A percentile compares a stretch with the other conserved stretches of the same genome.
phyloP scores from a whole-genome alignment of 2,329 filamentous ascomycete species.

The Colletotrichum siamense region DNA sequence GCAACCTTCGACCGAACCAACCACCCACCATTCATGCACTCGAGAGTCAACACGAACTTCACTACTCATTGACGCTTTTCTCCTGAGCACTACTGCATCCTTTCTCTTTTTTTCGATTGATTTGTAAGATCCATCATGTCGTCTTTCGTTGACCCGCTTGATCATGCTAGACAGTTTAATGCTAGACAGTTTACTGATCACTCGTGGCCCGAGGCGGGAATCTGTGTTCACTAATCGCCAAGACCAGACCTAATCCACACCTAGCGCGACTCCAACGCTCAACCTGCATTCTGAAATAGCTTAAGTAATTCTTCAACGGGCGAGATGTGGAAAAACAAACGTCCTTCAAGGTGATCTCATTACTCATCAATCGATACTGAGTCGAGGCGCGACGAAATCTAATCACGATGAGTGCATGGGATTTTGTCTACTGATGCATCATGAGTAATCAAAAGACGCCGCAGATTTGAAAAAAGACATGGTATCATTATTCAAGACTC shows the following conservation, averaged over 20 bases:
- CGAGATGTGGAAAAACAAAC: neutral
- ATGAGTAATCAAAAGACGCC: neutral
- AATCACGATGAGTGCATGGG: neutral
- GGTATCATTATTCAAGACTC: too few species aligned
- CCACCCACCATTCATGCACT: neutral
- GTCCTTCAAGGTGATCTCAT: neutral
- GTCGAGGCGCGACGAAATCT: neutral
- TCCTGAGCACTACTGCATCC: rapidly evolving
- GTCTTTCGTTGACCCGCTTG: neutral
- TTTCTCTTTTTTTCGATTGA: neutral
- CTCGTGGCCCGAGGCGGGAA: neutral
- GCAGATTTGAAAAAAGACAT: neutral
- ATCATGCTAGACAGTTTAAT: neutral
- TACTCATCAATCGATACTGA: neutral
- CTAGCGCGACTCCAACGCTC: neutral
- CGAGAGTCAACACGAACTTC: neutral
- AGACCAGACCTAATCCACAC: neutral
- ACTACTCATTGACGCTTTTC: neutral
- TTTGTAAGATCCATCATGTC: neutral
- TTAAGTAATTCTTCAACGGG: neutral
- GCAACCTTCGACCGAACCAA: rapidly evolving
- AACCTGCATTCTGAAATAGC: neutral
- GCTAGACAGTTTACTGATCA: neutral
- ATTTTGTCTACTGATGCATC: rapidly evolving
- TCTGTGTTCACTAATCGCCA: neutral